Percentiles rank a stretch among this genome's conserved stretches.
Evolutionary conservation across 768 basidiomycete species (phyloP).

Genomic region (Pulveroboletus sp.): DNA sequence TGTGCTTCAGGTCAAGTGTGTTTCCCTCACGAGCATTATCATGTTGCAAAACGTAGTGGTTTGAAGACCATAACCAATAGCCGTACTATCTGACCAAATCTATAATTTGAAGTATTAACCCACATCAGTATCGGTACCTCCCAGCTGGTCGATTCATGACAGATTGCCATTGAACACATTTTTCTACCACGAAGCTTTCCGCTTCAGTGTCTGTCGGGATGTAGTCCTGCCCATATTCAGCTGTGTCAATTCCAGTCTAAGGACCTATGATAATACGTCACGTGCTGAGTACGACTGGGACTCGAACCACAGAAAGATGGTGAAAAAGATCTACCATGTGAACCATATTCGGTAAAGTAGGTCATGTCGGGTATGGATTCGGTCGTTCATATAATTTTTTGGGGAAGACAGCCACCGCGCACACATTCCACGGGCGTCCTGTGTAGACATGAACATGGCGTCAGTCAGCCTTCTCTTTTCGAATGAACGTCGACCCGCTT

Average conservation of each 20-base stretch:
- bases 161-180: constrained; percentile 51
- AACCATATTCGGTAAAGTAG: constrained; percentile 58
- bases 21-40: too few relatives aligned
- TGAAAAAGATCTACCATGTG: constrained; percentile 39
- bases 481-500: neutral
- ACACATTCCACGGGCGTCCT: constrained; percentile 61
- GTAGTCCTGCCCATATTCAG: constrained; percentile 44
- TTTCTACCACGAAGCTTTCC: constrained; percentile 39
- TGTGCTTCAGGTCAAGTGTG: too few relatives aligned
- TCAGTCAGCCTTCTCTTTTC: neutral
- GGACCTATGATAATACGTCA: constrained; percentile 47
- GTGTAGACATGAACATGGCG: neutral
- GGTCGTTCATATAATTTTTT: constrained; percentile 56
- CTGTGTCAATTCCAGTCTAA: constrained; percentile 47
- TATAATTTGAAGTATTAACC: too few relatives aligned
- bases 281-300: too few relatives aligned
- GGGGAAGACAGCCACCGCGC: constrained; percentile 53
- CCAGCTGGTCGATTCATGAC: constrained; percentile 59
- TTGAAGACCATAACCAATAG: too few relatives aligned
- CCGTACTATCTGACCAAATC: too few relatives aligned
- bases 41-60: too few relatives aligned
- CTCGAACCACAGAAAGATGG: neutral
- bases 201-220: constrained; percentile 33
- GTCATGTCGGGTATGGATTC: constrained; percentile 55
- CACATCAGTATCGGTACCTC: constrained; percentile 34